These are phyloP conservation scores for Fomitopsis pinicola DNA, from an alignment of 1,284 basidiomycete species.

Conservation along the genomic window DNA sequence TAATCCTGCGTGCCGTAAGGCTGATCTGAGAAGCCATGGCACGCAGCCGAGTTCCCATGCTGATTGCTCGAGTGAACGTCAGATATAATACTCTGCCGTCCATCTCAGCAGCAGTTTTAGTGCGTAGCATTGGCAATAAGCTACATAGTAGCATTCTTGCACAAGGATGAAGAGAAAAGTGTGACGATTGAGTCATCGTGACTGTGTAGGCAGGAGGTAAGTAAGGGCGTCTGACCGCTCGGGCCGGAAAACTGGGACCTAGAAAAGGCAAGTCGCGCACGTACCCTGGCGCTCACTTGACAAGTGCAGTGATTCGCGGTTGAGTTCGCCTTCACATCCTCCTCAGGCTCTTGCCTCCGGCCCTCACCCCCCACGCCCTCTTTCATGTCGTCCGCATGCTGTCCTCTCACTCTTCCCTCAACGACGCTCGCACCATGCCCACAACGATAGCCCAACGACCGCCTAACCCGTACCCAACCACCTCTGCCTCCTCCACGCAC, in stretches of 20 bases:
- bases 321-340: neutral
- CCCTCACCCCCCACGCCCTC: neutral
- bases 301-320: slow-evolving; percentile 4
- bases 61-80: too few species aligned
- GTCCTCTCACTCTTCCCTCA: slow-evolving; percentile 3
- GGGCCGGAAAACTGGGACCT: neutral
- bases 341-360: neutral
- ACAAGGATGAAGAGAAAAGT: neutral
- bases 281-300: slow-evolving; percentile 1
- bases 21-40: too few species aligned
- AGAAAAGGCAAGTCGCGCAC: neutral
- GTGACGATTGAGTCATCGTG: neutral
- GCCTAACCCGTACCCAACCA: slow-evolving; percentile 11
- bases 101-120: too few species aligned
- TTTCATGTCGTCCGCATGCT: slow-evolving; percentile 6
- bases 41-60: too few species aligned
- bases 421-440: slow-evolving; percentile 12
- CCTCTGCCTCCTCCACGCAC: slow-evolving; percentile 20
- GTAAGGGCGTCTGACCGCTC: neutral
- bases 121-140: too few species aligned
- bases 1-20: too few species aligned
- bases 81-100: too few species aligned
- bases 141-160: too few species aligned
- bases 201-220: neutral
- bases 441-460: slow-evolving; percentile 13